Evolutionary conservation across 2,329 filamentous ascomycete species (phyloP).

Genomic region (Acarospora socialis): DNA sequence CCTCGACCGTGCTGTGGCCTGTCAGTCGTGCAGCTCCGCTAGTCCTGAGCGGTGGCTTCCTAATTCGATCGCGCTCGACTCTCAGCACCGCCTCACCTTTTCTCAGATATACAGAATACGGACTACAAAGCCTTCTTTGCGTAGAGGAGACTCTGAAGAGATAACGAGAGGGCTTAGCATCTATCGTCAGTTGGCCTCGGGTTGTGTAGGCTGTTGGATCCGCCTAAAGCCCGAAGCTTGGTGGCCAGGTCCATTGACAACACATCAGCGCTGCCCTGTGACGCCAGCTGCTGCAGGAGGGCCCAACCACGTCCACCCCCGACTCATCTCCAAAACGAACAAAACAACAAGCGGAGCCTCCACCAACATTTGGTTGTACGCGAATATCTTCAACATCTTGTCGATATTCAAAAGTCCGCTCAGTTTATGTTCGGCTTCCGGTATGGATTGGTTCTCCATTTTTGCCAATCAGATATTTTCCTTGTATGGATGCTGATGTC

Average conservation of each 20-base stretch:
- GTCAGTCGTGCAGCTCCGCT: constrained; percentile 3
- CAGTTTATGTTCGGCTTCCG: not conserved
- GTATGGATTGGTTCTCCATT: not conserved
- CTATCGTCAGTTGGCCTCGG: constrained; percentile 1
- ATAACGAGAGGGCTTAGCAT: too few relatives aligned
- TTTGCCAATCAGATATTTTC: constrained; percentile 4
- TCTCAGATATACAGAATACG: not conserved
- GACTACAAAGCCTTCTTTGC: constrained; percentile 2
- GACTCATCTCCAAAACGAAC: not conserved
- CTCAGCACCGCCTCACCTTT: not conserved
- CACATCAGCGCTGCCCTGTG: constrained; percentile 11
- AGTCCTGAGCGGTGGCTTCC: not conserved
- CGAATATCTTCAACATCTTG: not conserved
- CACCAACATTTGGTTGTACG: not conserved
- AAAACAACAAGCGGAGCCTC: constrained; percentile 2
- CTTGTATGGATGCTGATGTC: too few relatives aligned
- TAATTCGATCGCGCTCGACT: not conserved
- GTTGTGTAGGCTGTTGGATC: constrained; percentile 3
- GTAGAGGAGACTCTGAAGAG: constrained; percentile 1
- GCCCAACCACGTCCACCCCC: constrained; percentile 13
- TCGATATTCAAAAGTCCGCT: not conserved
- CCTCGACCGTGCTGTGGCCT: constrained; percentile 3
- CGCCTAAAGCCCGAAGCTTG: constrained; percentile 6
- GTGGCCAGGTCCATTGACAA: constrained; percentile 10
- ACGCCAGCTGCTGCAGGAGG: constrained; percentile 12